Evolutionary conservation across 2,329 filamentous ascomycete species (phyloP), one percentile per base, ranked within the genome.

Genomic region (Salinomyces thailandicus): DNA sequence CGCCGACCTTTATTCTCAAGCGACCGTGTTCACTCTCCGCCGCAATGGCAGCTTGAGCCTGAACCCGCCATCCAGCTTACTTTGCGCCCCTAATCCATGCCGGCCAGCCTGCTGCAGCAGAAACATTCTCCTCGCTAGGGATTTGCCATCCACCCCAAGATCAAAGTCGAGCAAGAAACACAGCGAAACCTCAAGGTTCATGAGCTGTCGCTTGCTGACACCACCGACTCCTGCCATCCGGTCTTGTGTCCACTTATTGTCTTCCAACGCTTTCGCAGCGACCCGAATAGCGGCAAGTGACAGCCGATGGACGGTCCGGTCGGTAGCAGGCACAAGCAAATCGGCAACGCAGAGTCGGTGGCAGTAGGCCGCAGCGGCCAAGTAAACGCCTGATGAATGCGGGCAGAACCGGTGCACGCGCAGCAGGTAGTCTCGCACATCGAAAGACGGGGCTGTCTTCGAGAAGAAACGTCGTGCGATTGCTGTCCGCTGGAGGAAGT

Each of bases 401-500:
- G 91, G 87, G 54, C 89, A 96, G 64, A 82, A 95, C 39, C 77
- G 77, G 62, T 96, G 87, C 40, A 96, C 75, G 12, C 89, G 82
- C 51, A 79, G 69, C 16, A 96, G 73, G 55, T 96, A 98, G 45
- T 91, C 81, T 53, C 81, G 75, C 31, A 95, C 71, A 22, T 77
- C 72, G 47, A 96, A 89, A 8, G 82, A 79, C 14, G 91, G 89
- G 12, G 85, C 77, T 34, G 78, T 75, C 58, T 91, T 94, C 46
- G 82, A 89, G 66, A 91, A 93, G 62, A 98, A 98, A 53, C 91
- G 91, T 48, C 86, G 78, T 13, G 85, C 85, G 46, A 96, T 85
- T 46, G 85, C 81, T 44, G 78, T 79, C 55, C 91, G 82, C 57
- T 95, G 87, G 20, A 85, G 63, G 42, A 80, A 77, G 38, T 85